Base-by-base conservation (phyloP, 352 stramenopile genomes). In the Pythium rhizo-oryzae region DNA sequence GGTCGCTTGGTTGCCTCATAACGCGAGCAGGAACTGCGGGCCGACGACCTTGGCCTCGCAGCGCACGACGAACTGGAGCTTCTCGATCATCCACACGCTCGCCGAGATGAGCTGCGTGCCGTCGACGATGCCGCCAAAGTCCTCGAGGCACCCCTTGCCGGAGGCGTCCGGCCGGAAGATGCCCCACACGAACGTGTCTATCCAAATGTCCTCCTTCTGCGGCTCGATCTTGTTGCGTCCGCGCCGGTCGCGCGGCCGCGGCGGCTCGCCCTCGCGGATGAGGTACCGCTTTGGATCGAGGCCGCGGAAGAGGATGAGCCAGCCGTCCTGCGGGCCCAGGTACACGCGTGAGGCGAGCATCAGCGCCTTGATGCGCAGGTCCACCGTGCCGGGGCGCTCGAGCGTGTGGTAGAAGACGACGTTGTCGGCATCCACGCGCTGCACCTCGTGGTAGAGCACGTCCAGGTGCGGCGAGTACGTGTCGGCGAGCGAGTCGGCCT, bases 351-450 rank as follows among this genome's bases (percentile, higher is more conserved):
- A 85, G 23, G 75, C 80, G 50, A 92, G 72, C 64, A 92, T 82
- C 59, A 92, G 76, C 16, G 80, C 74, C 56, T 86, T 81, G 60
- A 90, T 76, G n/a, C 74, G 74, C 55, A 85, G 69, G 63, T 92
- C 84, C 35, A 59, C 23, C 6, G 61, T 74, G 33, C 57, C 70
- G 11, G 79, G 69, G 24, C 79, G 77, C 67, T 92, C 80, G 21
- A 90, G 73, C 19, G 84, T 90, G 69, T 90, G 85, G 72, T 90
- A 89, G 62, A 86, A 89, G 7, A 92, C 75, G 23, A 92, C 76
- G 4, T 80, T 71, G 54, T 90, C 74, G 18, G 84, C 77, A 56
- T 78, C 75, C 19, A 92, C 62, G 25, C 76, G 79, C 72, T 92
- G 84, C 43, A 87, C 76, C 33, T 89, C 72, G 61, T 90, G 79